Base-by-base conservation (phyloP, 1,284 basidiomycete species). In the Ceratobasidium papillatum region DNA sequence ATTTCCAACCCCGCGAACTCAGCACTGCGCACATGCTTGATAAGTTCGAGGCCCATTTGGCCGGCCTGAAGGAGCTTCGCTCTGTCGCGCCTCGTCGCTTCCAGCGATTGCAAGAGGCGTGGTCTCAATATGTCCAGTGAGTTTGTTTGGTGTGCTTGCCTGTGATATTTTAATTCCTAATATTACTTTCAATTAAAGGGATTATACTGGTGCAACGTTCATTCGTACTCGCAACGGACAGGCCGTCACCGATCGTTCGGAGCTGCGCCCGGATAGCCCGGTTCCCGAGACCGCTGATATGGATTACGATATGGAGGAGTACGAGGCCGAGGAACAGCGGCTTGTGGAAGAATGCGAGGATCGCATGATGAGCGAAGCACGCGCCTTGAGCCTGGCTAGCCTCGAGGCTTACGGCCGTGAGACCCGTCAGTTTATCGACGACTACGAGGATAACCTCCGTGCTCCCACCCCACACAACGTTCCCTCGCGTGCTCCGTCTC, bases 11-110 rank as follows among this genome's bases (percentile, higher is more conserved):
- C 56, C 12, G 27, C 25, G 56, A 58, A 12, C 56, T 58, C 32
- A 12, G 56, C 12, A 32, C 56, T 9, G 27, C 56, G 56, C 56
- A 58, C 32, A 58, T 58, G 56, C 56, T 58, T 3, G 56, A 58
- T 27, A 58, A 58, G 27, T 58, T 32, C 27, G 56, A 58, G 14
- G 51, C 51, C 3, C 51, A 54, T 12, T 25, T 54, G 27, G 51
- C 51, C 5, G 51, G 51, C 2, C 27, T 58, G 56, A 58, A 58
- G 34, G 56, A 58, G 8, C 56, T 58, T 1, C 56, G 56, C 14
- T 17, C 7, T 12, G 30, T 58, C 32, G 27, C 56, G 5, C 56
- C 56, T 34, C 27, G 56, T 17, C 56, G 56, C 9, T 19, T 58
- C n/a, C 1, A 27, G n/a, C n/a, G 19, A 17, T n/a, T 58, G 27